Percentiles rank a stretch among this genome's conserved stretches.
phyloP scores from a whole-genome alignment of 75 land plant species.

The Cupressus sempervirens region DNA sequence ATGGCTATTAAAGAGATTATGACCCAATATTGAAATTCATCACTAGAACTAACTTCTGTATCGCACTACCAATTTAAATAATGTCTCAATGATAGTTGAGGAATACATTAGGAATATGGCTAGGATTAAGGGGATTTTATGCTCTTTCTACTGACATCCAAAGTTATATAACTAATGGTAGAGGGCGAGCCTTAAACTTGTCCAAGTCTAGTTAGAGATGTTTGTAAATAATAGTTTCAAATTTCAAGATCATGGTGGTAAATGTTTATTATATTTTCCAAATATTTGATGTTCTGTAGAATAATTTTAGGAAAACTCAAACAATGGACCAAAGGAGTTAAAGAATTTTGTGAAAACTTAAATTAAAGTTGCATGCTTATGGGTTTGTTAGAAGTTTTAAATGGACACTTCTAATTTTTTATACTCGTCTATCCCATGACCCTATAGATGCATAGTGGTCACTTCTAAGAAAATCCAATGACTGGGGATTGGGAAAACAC shows the following conservation, averaged over 20 bases:
- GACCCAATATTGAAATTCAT: not conserved
- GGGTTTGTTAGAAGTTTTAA: not conserved
- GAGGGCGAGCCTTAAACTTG: no score
- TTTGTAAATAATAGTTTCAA: not conserved
- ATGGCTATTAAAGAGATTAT: not conserved
- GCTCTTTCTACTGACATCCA: not conserved
- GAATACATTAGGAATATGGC: not conserved
- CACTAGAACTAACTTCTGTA: no score
- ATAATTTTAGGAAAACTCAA: no score
- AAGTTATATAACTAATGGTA: not conserved
- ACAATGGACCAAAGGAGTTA: no score
- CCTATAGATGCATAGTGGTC: no score
- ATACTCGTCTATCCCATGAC: no score
- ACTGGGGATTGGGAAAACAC: no score
- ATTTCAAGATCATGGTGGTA: not conserved
- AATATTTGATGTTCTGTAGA: not conserved
- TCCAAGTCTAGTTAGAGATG: no score
- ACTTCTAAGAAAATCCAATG: no score
- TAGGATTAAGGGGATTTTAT: not conserved
- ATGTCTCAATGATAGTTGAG: not conserved
- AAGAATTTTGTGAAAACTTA: no score
- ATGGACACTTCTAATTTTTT: not conserved
- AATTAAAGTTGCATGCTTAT: no score
- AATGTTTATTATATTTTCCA: not conserved
- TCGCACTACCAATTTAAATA: not conserved